Evolutionary conservation across 306 rosid genomes (phyloP), one percentile per base, ranked within the genome.

Genomic region (Vigna trinervia): DNA sequence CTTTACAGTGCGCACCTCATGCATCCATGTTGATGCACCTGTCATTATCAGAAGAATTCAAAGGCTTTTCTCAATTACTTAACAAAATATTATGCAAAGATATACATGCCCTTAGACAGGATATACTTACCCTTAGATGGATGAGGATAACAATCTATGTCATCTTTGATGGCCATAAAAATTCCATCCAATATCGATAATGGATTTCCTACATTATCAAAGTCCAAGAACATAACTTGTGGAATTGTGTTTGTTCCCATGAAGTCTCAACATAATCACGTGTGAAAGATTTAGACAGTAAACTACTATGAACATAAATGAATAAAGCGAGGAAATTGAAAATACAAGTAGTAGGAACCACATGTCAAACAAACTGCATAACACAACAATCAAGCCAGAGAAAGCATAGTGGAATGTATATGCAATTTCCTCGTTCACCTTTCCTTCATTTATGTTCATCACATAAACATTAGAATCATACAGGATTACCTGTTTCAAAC

Each of bases 21-120:
- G 98, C 89, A 94, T 65, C 98, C 98, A 94, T 65, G 96, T 92
- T 41, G 92, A 81, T 77, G 82, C 98, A 77, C 97, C 98, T 94
- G 85, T 72, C 75, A 52, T 71, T 62, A 80, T 77, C 80, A 41
- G 52, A 77, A 71, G 68, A 52, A 60, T 62, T 50, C 78, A 63
- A 81, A 34, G 67, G 14, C 61, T 66, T 61, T 15, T 67, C 14
- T 8, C 67, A n/a, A 32, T 68, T 76, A 39, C 3, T 52, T 19
- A 12, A 63, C 58, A 62, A 65, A 53, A 73, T 79, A 26, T 64
- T 38, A 60, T 64, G 76, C 70, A 82, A 43, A 56, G 23, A 62
- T 69, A 58, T 61, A n/a, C 76, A 71, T 83, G 92, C 97, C 94
- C 43, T 92, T 94, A 54, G 98, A 81, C 50, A 88, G 93, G 23